Evolutionary conservation across 2,329 filamentous ascomycete genomes (phyloP).

Genomic region (Colletotrichum lindemuthianum): DNA sequence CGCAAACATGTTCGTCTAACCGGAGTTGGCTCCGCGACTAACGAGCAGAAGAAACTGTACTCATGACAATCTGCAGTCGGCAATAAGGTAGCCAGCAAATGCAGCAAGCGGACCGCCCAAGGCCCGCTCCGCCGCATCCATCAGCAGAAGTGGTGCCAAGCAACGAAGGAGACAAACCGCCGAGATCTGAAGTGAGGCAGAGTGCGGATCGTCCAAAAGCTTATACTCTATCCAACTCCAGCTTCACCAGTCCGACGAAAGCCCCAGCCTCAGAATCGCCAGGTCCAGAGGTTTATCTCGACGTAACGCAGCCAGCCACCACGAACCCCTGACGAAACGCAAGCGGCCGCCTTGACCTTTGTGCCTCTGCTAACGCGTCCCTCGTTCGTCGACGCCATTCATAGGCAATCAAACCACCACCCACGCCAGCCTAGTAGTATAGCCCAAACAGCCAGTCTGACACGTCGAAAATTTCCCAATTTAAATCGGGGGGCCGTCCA

Average conservation of each 20-base stretch:
- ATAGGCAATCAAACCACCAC: constrained; percentile 15
- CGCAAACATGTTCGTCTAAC: constrained; percentile 11
- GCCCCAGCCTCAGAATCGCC: neutral
- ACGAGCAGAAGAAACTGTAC: neutral
- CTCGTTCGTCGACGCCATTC: neutral
- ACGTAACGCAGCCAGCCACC: constrained; percentile 10
- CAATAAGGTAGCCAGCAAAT: too few relatives aligned
- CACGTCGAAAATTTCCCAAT: constrained; percentile 4
- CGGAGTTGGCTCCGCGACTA: neutral
- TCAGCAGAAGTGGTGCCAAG: neutral
- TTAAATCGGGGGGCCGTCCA: constrained; percentile 1
- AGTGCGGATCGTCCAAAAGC: constrained; percentile 16
- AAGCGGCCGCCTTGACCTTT: constrained; percentile 21
- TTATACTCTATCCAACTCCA: constrained; percentile 10
- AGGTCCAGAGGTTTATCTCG: neutral
- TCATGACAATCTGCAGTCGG: neutral
- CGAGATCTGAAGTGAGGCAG: constrained; percentile 4
- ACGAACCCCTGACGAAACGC: constrained; percentile 10
- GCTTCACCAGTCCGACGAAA: neutral
- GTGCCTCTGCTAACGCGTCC: neutral
- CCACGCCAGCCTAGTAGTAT: neutral
- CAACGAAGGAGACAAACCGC: constrained; percentile 3
- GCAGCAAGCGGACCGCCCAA: constrained; percentile 5
- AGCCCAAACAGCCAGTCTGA: neutral
- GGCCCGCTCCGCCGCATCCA: constrained; percentile 1